These are phyloP conservation scores for Claviceps cyperi DNA, from an alignment of 2,329 filamentous ascomycete species.

Conservation along the genomic window DNA sequence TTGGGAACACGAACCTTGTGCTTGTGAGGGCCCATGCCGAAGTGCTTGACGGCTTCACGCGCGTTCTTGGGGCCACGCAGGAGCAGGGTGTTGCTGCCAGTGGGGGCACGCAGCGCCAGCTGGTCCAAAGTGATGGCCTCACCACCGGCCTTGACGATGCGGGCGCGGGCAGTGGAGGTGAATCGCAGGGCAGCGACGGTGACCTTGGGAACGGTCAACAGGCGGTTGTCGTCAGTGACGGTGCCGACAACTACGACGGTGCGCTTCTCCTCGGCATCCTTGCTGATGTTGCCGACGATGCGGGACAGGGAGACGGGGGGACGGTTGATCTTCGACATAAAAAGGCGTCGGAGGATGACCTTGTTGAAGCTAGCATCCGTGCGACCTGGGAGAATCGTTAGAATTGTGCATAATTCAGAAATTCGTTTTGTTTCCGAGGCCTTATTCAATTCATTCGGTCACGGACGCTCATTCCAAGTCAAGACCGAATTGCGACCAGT, in stretches of 20 bases:
- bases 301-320: constrained; percentile 89
- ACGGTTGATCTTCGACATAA: constrained; percentile 98
- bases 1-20: constrained; percentile 57
- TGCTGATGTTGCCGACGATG: constrained; percentile 57
- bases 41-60: constrained; percentile 97
- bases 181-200: constrained; percentile 90
- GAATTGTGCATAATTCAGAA: constrained; percentile 1
- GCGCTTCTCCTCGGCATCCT: constrained; percentile 55
- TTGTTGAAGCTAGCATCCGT: constrained; percentile 98
- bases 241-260: constrained; percentile 90
- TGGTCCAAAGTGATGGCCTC: constrained; percentile 94
- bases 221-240: constrained; percentile 95
- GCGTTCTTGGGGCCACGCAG: constrained; percentile 97
- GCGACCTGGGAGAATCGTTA: constrained; percentile 45
- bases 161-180: constrained; percentile 87
- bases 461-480: background rate
- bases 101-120: constrained; percentile 87
- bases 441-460: background rate
- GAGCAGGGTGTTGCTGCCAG: constrained; percentile 91
- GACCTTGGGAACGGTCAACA: constrained; percentile 80
- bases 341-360: constrained; percentile 90
- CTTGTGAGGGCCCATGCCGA: constrained; percentile 94
- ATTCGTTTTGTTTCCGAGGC: too few species aligned
- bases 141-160: constrained; percentile 86
- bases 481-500: background rate